Evolutionary conservation across 116 monocot genomes (phyloP).

Genomic region (Cymodocea nodosa): DNA sequence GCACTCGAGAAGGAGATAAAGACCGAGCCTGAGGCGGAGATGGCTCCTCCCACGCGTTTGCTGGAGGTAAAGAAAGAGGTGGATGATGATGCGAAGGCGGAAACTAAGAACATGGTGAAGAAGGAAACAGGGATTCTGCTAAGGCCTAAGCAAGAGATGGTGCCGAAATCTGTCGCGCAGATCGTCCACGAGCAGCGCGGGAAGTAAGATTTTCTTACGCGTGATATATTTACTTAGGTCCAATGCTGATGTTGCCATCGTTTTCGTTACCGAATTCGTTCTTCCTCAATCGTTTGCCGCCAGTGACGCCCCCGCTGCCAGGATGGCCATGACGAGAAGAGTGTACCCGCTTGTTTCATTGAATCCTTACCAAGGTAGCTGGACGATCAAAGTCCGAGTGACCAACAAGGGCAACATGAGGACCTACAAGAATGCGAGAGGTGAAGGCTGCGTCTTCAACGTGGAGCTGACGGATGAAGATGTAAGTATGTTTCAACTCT

Average conservation of each 20-base stretch:
- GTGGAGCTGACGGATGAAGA: conserved; percentile 94
- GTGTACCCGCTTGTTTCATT: conserved; percentile 87
- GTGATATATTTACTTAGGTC: too few relatives aligned
- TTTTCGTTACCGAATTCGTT: too few relatives aligned
- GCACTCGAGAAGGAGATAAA: conserved; percentile 59
- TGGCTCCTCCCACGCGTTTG: background rate
- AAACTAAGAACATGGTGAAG: conserved; percentile 10
- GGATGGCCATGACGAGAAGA: conserved; percentile 92
- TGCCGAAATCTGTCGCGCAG: conserved; percentile 76
- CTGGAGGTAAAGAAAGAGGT: conserved; percentile 5
- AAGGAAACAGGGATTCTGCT: conserved; percentile 27
- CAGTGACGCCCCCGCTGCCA: conserved; percentile 84
- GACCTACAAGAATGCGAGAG: conserved; percentile 76
- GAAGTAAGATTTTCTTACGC: conserved; percentile 40
- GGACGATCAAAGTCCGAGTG: conserved; percentile 90
- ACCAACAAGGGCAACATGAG: conserved; percentile 84
- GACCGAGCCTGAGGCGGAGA: conserved; percentile 7
- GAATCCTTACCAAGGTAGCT: conserved; percentile 94
- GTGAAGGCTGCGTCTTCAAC: conserved; percentile 95
- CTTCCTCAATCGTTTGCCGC: too few relatives aligned
- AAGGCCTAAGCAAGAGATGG: conserved; percentile 55
- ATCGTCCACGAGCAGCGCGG: conserved; percentile 62
- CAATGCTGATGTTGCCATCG: too few relatives aligned
- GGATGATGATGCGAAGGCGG: conserved; percentile 30
- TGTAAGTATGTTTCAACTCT: conserved; percentile 27